These are phyloP conservation scores for Taphrina confusa DNA, from an alignment of 1,139 yeast genomes.

Conservation along the genomic window DNA sequence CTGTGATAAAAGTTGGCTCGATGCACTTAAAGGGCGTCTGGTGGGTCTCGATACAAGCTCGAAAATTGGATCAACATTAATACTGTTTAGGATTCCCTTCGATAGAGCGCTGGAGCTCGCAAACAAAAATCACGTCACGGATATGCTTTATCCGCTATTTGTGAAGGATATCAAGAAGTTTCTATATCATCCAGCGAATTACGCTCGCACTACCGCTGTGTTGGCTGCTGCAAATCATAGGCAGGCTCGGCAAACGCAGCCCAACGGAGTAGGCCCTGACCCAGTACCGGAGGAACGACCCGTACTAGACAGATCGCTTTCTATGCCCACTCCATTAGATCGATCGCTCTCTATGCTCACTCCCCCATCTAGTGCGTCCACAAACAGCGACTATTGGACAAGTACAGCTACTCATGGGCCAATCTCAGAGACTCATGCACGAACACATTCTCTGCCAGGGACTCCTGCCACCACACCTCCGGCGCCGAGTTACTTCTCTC, in stretches of 20 bases:
- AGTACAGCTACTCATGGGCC: constrained; percentile 3
- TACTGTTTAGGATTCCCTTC: constrained; percentile 66
- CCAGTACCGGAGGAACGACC: constrained; percentile 10
- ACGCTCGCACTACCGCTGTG: constrained; percentile 48
- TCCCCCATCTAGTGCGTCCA: constrained; percentile 33
- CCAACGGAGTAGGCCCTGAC: background rate
- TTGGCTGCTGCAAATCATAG: constrained; percentile 47
- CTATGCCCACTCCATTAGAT: constrained; percentile 30
- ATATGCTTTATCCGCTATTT: constrained; percentile 79
- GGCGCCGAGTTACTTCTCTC: constrained; percentile 25
- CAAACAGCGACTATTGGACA: constrained; percentile 30
- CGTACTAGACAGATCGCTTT: constrained; percentile 17
- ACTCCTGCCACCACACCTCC: constrained; percentile 34
- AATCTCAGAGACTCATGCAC: constrained; percentile 20
- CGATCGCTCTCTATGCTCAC: constrained; percentile 24
- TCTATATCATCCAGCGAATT: constrained; percentile 44
- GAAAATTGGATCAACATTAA: background rate
- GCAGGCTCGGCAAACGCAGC: constrained; percentile 42
- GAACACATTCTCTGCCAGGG: constrained; percentile 27
- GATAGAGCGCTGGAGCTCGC: constrained; percentile 92
- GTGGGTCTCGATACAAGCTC: constrained; percentile 45
- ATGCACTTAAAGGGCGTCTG: constrained; percentile 98
- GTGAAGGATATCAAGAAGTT: constrained; percentile 72
- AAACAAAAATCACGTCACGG: constrained; percentile 83
- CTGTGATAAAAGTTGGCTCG: constrained; percentile 93